Conservation (phyloP, 306 rosid genomes). For the Glycine soja region DNA sequence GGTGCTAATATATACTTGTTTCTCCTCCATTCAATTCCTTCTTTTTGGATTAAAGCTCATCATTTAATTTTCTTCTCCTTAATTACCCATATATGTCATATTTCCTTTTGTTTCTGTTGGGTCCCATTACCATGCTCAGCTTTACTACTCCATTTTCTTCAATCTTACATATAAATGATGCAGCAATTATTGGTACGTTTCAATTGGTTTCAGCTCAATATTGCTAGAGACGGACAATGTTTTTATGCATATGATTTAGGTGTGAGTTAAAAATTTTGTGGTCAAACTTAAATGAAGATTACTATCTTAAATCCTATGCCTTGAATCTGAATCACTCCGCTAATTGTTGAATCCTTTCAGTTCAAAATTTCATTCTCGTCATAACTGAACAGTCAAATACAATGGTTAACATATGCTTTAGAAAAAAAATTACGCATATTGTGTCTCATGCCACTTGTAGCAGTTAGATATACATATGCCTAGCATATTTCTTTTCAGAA, state of each 20-base stretch:
- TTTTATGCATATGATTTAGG: background rate
- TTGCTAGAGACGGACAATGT: background rate
- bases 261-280: background rate
- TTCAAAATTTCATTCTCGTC: conserved; percentile 15
- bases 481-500: background rate
- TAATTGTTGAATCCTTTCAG: background rate
- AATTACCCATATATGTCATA: background rate
- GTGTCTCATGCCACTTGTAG: background rate
- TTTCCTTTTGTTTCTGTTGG: conserved; percentile 4
- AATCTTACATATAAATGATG: conserved; percentile 2
- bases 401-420: background rate
- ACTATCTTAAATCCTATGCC: conserved; percentile 7
- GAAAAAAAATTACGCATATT: background rate
- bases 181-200: background rate
- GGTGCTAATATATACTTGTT: conserved; percentile 8
- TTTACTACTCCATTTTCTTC: conserved; percentile 2
- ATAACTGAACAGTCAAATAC: conserved; percentile 1
- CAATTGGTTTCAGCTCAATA: background rate
- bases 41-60: background rate
- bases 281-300: conserved; percentile 7
- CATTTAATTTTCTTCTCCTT: background rate
- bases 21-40: conserved; percentile 13
- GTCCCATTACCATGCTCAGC: background rate
- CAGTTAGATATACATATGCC: conserved; percentile 6
- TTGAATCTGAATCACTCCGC: background rate